Evolutionary conservation across 2,329 filamentous ascomycete species (phyloP).

Genomic region (Neonectria ditissima): DNA sequence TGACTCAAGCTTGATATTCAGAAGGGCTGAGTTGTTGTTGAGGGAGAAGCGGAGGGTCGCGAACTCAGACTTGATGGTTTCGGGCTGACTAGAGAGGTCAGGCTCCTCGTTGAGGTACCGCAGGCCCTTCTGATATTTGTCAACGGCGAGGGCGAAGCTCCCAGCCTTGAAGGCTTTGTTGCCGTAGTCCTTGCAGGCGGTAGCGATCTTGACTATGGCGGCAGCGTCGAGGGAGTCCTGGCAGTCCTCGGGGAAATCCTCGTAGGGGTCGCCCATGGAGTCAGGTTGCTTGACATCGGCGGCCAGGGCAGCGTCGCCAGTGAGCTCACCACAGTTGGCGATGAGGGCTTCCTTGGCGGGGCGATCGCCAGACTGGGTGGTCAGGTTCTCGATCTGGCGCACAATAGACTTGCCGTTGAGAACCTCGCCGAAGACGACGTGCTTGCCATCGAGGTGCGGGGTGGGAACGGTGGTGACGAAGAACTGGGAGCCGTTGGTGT

Average conservation of each 20-base stretch:
- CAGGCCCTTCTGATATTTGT: constrained; percentile 95
- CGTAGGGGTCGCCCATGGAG: constrained; percentile 87
- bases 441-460: constrained; percentile 93
- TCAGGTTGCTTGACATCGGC: constrained; percentile 79
- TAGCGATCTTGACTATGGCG: constrained; percentile 81
- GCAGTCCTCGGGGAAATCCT: constrained; percentile 95
- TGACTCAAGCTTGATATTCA: constrained; percentile 82
- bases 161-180: constrained; percentile 91
- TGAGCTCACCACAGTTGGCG: constrained; percentile 86
- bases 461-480: constrained; percentile 97
- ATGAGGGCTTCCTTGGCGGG: constrained; percentile 80
- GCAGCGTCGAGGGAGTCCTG: constrained; percentile 70
- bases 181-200: constrained; percentile 89
- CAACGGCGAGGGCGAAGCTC: constrained; percentile 76
- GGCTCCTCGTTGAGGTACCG: constrained; percentile 91
- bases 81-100: constrained; percentile 76
- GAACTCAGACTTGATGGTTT: constrained; percentile 74
- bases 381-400: constrained; percentile 87
- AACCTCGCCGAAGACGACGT: constrained; percentile 97
- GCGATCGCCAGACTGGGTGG: constrained; percentile 81
- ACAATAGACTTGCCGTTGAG: constrained; percentile 92
- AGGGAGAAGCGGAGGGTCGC: constrained; percentile 83
- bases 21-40: constrained; percentile 88
- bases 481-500: constrained; percentile 97
- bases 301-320: constrained; percentile 74